A percentile compares a stretch with the other conserved stretches of the same genome.
Evolutionary conservation across 2,329 filamentous ascomycete species (phyloP).

Genomic region (Botrytis squamosa): DNA sequence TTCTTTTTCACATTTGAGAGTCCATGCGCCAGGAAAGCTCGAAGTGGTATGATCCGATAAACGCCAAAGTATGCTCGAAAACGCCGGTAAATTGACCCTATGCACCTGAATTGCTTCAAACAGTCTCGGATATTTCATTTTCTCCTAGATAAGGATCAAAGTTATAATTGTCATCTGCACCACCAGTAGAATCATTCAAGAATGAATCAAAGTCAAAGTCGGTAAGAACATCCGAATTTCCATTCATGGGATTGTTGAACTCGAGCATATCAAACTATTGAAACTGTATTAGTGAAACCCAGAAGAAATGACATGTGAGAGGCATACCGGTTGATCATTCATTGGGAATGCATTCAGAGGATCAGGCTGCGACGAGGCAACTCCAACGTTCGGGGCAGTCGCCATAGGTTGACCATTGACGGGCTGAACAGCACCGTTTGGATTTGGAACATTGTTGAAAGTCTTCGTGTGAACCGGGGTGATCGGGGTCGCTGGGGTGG

Average conservation of each 20-base stretch:
- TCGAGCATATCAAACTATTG: slow-evolving; percentile 45
- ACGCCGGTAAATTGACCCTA: slow-evolving; percentile 35
- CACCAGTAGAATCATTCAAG: slow-evolving; percentile 49
- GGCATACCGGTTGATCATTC: slow-evolving; percentile 33
- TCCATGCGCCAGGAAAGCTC: slow-evolving; percentile 32
- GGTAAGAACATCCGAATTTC: slow-evolving; percentile 56
- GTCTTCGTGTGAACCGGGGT: slow-evolving; percentile 54
- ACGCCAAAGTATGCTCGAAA: slow-evolving; percentile 40
- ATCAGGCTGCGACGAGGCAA: slow-evolving; percentile 49
- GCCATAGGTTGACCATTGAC: slow-evolving; percentile 43
- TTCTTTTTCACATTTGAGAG: slow-evolving; percentile 35
- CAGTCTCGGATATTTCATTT: slow-evolving; percentile 55
- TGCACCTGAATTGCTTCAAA: slow-evolving; percentile 41
- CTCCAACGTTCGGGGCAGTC: slow-evolving; percentile 44
- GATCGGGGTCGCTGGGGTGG: slow-evolving; percentile 63
- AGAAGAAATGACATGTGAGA: not conserved
- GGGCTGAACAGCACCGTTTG: slow-evolving; percentile 45
- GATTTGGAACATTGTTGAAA: slow-evolving; percentile 46
- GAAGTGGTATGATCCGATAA: slow-evolving; percentile 38
- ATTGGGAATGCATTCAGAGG: slow-evolving; percentile 51
- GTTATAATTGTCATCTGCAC: slow-evolving; percentile 54
- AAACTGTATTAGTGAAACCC: slow-evolving; percentile 10
- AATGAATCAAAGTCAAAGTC: slow-evolving; percentile 71
- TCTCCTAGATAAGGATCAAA: slow-evolving; percentile 56
- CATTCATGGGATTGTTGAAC: slow-evolving; percentile 53